phyloP scores from a whole-genome alignment of 129 eudicot genomes.

The Sambucus nigra region DNA sequence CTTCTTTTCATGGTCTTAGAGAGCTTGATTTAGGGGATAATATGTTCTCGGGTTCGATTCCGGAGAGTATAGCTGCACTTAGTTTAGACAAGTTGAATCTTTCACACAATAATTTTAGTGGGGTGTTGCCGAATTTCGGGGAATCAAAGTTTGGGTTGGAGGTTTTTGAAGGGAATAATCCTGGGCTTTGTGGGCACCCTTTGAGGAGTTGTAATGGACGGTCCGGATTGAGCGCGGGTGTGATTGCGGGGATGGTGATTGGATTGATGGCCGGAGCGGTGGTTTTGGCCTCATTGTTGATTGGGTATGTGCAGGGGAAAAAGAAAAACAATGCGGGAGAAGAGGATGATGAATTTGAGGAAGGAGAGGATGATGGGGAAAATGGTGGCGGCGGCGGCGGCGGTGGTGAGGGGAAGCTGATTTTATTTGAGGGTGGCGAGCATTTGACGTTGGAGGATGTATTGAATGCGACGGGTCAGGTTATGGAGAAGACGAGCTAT shows the following conservation, averaged over 20 bases:
- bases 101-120: conserved; percentile 65
- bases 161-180: conserved; percentile 68
- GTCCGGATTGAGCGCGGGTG: conserved; percentile 71
- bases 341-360: conserved; percentile 50
- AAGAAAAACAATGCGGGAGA: conserved; percentile 36
- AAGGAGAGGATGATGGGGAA: conserved; percentile 52
- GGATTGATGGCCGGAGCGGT: conserved; percentile 72
- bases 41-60: conserved; percentile 58
- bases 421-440: conserved; percentile 91
- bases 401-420: conserved; percentile 71
- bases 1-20: conserved; percentile 43
- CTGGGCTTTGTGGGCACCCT: conserved; percentile 67
- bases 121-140: conserved; percentile 67
- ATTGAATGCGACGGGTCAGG: conserved; percentile 90
- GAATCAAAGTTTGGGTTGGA: conserved; percentile 54
- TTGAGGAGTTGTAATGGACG: conserved; percentile 37
- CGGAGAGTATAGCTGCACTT: conserved; percentile 32
- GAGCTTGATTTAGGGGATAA: conserved; percentile 68
- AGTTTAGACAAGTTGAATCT: conserved; percentile 60
- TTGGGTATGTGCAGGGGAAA: conserved; percentile 82
- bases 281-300: conserved; percentile 59
- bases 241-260: conserved; percentile 81
- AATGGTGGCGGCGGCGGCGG: conserved; percentile 31
- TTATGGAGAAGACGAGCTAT: conserved; percentile 91
- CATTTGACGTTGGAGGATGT: conserved; percentile 89